A percentile compares a stretch with the other conserved stretches of the same genome.
Evolutionary conservation across 1,139 yeast species (phyloP).

Genomic region (Spencermartinsiella ligniputridi): DNA sequence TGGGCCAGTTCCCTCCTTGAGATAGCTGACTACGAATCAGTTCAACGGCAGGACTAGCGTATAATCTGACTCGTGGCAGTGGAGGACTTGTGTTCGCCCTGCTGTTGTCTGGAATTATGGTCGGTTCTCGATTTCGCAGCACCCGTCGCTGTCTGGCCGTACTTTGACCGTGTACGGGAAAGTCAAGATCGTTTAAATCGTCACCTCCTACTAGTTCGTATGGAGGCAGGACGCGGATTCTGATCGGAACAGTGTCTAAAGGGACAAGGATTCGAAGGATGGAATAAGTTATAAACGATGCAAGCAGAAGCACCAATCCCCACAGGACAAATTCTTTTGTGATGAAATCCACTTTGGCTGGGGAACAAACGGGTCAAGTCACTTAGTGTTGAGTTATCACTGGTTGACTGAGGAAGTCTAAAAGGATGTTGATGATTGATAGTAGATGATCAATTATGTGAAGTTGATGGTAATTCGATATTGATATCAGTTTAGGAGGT

Average conservation of each 20-base stretch:
- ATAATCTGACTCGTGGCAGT: neutral
- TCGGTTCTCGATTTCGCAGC: neutral
- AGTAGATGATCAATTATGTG: too few species aligned
- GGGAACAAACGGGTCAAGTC: too few species aligned
- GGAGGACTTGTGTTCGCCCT: neutral
- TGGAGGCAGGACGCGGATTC: neutral
- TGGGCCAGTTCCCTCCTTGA: constrained; percentile 1
- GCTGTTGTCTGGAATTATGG: neutral
- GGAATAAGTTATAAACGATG: neutral
- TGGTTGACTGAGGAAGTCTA: too few species aligned
- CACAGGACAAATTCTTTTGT: neutral
- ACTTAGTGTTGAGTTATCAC: too few species aligned
- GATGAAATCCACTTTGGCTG: neutral
- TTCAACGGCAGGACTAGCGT: neutral
- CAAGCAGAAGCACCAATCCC: neutral
- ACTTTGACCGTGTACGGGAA: neutral
- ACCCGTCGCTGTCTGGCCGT: neutral
- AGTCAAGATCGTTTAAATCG: neutral
- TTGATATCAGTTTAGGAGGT: too few species aligned
- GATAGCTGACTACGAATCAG: neutral
- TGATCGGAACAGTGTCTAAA: neutral
- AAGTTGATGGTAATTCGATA: too few species aligned
- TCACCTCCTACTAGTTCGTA: neutral
- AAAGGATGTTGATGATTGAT: too few species aligned
- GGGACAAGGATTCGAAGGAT: neutral